A percentile compares a stretch with the other conserved stretches of the same genome.
Evolutionary conservation across 192 early-diverging fungal species (phyloP).

Genomic region (Coemansia sp.): DNA sequence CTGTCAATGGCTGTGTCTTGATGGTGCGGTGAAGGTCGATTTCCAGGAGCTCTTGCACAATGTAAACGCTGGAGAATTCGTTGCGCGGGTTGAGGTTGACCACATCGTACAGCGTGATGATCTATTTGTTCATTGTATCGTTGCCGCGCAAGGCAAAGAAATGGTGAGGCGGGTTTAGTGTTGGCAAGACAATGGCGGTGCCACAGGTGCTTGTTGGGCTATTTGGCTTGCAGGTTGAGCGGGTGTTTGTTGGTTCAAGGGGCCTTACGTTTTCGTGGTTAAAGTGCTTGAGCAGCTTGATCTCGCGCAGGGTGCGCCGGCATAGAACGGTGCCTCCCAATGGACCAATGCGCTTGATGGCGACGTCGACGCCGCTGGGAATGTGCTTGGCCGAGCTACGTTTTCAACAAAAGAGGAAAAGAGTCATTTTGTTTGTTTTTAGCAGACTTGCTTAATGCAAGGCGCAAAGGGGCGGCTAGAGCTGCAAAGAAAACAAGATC

Average conservation of each 20-base stretch:
- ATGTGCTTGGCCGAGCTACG: constrained; percentile 78
- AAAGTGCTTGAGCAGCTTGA: constrained; percentile 81
- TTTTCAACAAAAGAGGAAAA: not conserved
- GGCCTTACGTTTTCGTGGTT: constrained; percentile 81
- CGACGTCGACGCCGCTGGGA: constrained; percentile 77
- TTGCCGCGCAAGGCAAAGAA: not conserved
- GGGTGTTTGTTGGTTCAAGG: not conserved
- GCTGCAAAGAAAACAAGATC: not conserved
- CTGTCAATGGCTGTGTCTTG: constrained; percentile 75
- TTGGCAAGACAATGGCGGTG: no score
- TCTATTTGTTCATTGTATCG: constrained; percentile 8
- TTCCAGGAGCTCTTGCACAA: constrained; percentile 79
- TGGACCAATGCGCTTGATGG: constrained; percentile 87
- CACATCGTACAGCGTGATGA: constrained; percentile 49
- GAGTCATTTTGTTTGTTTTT: not conserved
- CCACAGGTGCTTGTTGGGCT: no score
- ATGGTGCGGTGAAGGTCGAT: constrained; percentile 90
- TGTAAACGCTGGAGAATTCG: constrained; percentile 52
- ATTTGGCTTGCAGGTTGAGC: not conserved
- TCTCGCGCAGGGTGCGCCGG: constrained; percentile 75
- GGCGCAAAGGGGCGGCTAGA: not conserved
- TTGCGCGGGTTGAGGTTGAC: constrained; percentile 47
- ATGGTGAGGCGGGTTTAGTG: no score
- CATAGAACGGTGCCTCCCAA: constrained; percentile 86
- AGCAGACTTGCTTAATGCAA: no score